Conservation (phyloP, 1,284 basidiomycete genomes). For the Pseudozyma pruni region DNA sequence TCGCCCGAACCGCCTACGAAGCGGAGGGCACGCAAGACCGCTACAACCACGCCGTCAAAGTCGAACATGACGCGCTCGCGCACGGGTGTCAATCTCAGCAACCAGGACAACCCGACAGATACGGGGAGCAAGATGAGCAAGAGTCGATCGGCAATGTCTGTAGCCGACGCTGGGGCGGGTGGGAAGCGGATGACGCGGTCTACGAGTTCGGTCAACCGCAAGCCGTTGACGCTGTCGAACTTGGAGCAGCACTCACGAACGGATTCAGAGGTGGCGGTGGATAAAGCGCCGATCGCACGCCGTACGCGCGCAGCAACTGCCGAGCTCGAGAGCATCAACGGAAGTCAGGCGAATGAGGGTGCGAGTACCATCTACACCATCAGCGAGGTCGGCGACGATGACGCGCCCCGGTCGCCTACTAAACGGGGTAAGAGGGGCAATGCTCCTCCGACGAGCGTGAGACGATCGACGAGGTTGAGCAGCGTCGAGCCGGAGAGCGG, state of each 20-base stretch:
- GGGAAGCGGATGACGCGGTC: constrained; percentile 33
- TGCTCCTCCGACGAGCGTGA: constrained; percentile 4
- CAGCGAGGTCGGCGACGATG: constrained; percentile 38
- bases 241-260: constrained; percentile 26
- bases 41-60: constrained; percentile 6
- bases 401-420: constrained; percentile 3
- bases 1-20: constrained; percentile 27
- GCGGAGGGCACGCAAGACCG: constrained; percentile 22
- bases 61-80: constrained; percentile 32
- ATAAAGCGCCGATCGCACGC: constrained; percentile 34
- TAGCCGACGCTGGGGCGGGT: constrained; percentile 2
- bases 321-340: constrained; percentile 30
- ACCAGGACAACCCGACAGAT: background rate
- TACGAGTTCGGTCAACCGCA: constrained; percentile 35
- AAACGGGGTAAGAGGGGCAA: constrained; percentile 6
- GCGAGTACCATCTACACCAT: constrained; percentile 48
- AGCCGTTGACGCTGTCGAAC: constrained; percentile 45
- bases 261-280: background rate
- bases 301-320: constrained; percentile 45
- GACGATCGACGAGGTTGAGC: constrained; percentile 34
- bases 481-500: constrained; percentile 31
- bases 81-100: constrained; percentile 15
- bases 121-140: constrained; percentile 17
- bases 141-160: constrained; percentile 14
- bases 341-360: constrained; percentile 10